Evolutionary conservation across 2,329 filamentous ascomycete species (phyloP), one percentile per base, ranked within the genome.

Genomic region (Colletotrichum musicola): DNA sequence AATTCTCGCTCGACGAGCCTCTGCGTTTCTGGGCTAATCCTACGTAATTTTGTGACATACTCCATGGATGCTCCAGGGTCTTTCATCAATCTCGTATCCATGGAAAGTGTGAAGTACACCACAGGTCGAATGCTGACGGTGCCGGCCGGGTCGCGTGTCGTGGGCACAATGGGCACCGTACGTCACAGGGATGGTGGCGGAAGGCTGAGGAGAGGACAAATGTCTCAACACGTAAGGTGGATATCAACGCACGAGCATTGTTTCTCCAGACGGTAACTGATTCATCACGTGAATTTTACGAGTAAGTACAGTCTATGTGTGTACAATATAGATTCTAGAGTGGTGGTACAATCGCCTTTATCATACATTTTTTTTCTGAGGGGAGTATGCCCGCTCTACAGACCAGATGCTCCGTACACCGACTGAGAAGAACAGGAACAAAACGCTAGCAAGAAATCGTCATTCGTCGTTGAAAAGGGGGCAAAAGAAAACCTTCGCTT

Each of bases 101-200:
- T 1, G 18, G 4, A 22, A 59, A 50, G 49, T 35, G 42, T 68
- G 18, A 49, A 22, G 10, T 35, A 10, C 7, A 35, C 30, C 14
- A 35, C 35, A 25, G 10, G 18, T 35, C 10, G 44, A 38, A 22
- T 9, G 27, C n/a, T 38, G n/a, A 13, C 27, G 35, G 44, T 25
- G 18, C 38, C 49, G 16, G 18, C 14, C 40, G 30, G 35, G 38
- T 35, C 12, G 7, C n/a, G 18, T 50, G 54, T 47, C 55, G 30
- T 47, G 56, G 62, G 50, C 54, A 56, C 18, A 60, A 22, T 47
- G 56, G 62, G 50, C 54, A 56, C 18, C 20, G 7, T 44, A 59
- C 42, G 65, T 65, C 65, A 60, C 62, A 66, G 55, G 62, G 66
- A 66, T 53, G 35, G 51, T 56, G 55, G 56, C 56, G 46, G 62